Percentiles rank a stretch among this genome's conserved stretches.
Evolutionary conservation across 192 early-diverging fungal genomes (phyloP).

Genomic region (Umbelopsis sp.): DNA sequence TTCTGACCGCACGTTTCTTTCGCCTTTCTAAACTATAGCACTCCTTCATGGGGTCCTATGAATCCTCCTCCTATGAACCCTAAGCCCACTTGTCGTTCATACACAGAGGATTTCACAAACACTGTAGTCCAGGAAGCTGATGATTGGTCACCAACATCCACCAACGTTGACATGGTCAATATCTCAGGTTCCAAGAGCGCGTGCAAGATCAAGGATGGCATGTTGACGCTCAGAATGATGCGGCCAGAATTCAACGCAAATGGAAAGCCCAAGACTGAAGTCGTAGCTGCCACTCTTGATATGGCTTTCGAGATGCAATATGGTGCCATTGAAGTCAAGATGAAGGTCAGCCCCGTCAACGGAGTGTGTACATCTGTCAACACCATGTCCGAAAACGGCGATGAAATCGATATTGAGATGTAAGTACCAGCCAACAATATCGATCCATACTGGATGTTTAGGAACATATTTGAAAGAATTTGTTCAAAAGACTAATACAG

Average conservation of each 20-base stretch:
- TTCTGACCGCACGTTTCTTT: background rate
- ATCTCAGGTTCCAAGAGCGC: constrained; percentile 9
- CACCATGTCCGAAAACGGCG: constrained; percentile 36
- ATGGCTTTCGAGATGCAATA: constrained; percentile 36
- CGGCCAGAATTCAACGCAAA: background rate
- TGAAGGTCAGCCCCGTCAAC: constrained; percentile 32
- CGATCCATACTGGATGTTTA: too few species aligned
- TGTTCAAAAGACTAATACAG: too few species aligned
- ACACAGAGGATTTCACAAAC: constrained; percentile 5
- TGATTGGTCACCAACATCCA: constrained; percentile 1
- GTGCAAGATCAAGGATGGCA: background rate
- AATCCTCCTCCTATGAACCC: background rate
- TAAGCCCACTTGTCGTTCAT: constrained; percentile 19
- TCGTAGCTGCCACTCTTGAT: constrained; percentile 4
- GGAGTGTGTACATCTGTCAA: constrained; percentile 31
- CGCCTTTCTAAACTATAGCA: background rate
- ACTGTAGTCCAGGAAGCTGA: background rate
- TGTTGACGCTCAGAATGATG: constrained; percentile 6
- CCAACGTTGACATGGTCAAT: constrained; percentile 15
- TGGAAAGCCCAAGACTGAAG: background rate
- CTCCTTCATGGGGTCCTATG: background rate
- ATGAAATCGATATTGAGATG: constrained; percentile 56
- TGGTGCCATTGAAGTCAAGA: constrained; percentile 32
- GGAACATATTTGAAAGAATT: too few species aligned
- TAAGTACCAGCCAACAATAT: background rate